These are phyloP conservation scores for Solanum medicagineum DNA, from an alignment of 257 asterid genomes.

Conservation along the genomic window DNA sequence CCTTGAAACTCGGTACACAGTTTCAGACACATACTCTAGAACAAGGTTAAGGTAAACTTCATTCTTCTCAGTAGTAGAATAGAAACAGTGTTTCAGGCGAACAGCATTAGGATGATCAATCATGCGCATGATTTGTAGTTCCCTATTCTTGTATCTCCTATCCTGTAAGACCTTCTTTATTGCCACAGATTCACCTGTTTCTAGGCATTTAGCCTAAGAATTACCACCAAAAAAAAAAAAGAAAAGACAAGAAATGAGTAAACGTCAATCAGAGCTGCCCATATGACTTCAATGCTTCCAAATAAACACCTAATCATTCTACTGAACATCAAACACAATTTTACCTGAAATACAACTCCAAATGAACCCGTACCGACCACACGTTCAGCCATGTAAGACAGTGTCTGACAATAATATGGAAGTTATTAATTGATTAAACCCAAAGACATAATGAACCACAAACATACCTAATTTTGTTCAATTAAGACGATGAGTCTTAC, in stretches of 20 bases:
- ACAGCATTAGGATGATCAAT: constrained; percentile 82
- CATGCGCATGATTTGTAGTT: constrained; percentile 74
- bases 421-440: not conserved
- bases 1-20: constrained; percentile 69
- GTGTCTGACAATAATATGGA: constrained; percentile 29
- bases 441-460: not conserved
- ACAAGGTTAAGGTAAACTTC: constrained; percentile 81
- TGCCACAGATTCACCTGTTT: constrained; percentile 84
- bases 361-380: constrained; percentile 80
- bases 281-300: not conserved
- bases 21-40: constrained; percentile 79
- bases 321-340: not conserved
- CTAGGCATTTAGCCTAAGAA: constrained; percentile 62
- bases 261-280: not conserved
- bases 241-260: constrained; percentile 3
- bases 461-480: not conserved
- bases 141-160: constrained; percentile 81
- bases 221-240: not conserved
- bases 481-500: constrained; percentile 13
- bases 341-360: constrained; percentile 81
- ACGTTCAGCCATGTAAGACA: constrained; percentile 88
- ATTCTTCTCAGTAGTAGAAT: constrained; percentile 66
- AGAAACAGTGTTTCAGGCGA: constrained; percentile 64
- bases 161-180: constrained; percentile 88
- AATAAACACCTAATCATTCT: not conserved